These are phyloP conservation scores for Cytospora schulzeri DNA, from an alignment of 2,329 filamentous ascomycete genomes.

Conservation along the genomic window DNA sequence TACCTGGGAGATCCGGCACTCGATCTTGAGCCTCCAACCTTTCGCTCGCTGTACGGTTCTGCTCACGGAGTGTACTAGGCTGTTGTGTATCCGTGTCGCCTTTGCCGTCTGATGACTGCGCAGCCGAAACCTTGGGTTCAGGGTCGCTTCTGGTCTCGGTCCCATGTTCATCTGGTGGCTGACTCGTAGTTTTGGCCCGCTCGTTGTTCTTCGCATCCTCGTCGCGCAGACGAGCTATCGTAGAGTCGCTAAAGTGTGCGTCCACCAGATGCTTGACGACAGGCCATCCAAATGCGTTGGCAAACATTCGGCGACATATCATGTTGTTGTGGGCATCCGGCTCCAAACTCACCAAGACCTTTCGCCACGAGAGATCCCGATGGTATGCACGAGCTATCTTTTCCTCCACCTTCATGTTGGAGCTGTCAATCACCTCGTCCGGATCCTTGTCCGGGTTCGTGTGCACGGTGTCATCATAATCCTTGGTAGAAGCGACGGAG, in stretches of 20 bases:
- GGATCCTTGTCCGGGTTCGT: constrained; percentile 50
- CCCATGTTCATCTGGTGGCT: constrained; percentile 63
- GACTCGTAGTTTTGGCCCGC: constrained; percentile 62
- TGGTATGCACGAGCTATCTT: constrained; percentile 98
- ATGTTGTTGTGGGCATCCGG: constrained; percentile 99
- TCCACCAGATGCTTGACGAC: constrained; percentile 94
- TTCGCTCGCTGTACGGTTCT: constrained; percentile 35
- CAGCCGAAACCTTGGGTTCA: constrained; percentile 10
- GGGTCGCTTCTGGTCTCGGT: constrained; percentile 57
- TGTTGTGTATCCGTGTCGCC: background rate
- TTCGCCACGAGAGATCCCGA: constrained; percentile 88
- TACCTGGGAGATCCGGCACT: constrained; percentile 47
- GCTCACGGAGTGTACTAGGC: constrained; percentile 6
- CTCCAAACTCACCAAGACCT: constrained; percentile 92
- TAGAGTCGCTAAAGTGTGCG: constrained; percentile 84
- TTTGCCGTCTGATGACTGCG: background rate
- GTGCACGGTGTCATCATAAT: constrained; percentile 55
- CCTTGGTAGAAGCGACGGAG: constrained; percentile 46
- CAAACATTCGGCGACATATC: constrained; percentile 92
- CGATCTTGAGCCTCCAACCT: constrained; percentile 46
- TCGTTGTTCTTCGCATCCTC: constrained; percentile 69
- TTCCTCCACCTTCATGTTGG: constrained; percentile 88
- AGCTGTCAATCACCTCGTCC: constrained; percentile 56
- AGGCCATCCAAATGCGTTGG: constrained; percentile 97
- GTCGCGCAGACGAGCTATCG: constrained; percentile 65